Evolutionary conservation across 1,284 basidiomycete species (phyloP), one percentile per base, ranked within the genome.

Genomic region (Moesziomyces sp.): DNA sequence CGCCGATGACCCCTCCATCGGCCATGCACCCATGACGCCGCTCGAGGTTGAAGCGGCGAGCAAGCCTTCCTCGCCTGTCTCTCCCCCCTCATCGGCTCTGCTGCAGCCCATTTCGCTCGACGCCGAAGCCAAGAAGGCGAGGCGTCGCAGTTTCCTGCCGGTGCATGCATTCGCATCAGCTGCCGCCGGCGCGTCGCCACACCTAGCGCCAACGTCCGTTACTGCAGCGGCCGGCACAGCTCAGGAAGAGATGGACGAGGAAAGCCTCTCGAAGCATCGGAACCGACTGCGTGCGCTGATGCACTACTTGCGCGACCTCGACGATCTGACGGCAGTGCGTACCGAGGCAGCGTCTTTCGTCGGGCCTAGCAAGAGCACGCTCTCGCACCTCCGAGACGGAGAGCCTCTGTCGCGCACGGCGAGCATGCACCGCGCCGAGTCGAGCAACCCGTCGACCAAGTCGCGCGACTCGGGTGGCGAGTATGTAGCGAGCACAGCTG

Each of bases 221-320:
- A 8, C 24, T 16, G 10, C 40, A 48, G 10, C 38, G 23, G 33
- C 21, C 8, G 14, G 14, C 38, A 13, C 51, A 14, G 43, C 52
- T 7, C 53, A 33, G 13, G 33, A 56, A 35, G 62, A 59, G 57
- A 55, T 66, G 51, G 59, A 68, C 42, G 73, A 72, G 21, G 68
- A 72, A 35, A 66, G 59, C 45, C 53, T 63, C 14, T 54, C 72
- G 18, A 52, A 9, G 46, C 91, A 92, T 78, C 88, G 88, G 75
- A 88, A 90, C 47, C 93, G 92, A 24, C 86, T 98, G 52, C 89
- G 93, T 63, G 92, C 92, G 13, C 89, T 99, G 43, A 94, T 98
- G 91, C 91, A 92, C 18, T 98, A 98, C 85, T 88, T 99, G 21
- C 91, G 91, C 78, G 96, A 99, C 81, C 91, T 99, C 88, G 91